phyloP scores from a whole-genome alignment of 805 yeast species.

The Candida takata region DNA sequence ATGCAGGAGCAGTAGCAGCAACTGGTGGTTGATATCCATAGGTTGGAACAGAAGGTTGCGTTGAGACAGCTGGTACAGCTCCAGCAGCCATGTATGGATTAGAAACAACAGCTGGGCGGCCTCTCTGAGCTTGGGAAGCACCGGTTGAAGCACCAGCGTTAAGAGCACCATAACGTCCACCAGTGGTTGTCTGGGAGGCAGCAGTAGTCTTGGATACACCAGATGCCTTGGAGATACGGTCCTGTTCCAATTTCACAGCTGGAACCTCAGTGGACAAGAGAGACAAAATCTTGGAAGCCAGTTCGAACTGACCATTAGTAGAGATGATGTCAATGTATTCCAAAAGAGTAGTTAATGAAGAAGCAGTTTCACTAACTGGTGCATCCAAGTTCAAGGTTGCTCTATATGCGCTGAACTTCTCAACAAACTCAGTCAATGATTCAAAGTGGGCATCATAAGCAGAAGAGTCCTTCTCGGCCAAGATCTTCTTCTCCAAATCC shows the following conservation, averaged over 20 bases:
- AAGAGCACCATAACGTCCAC: slow-evolving; percentile 16
- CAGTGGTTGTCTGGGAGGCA: slow-evolving; percentile 10
- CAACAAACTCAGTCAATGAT: slow-evolving; percentile 75
- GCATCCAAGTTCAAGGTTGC: slow-evolving; percentile 35
- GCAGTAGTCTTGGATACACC: slow-evolving; percentile 25
- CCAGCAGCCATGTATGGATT: slow-evolving; percentile 14
- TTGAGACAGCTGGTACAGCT: slow-evolving; percentile 5
- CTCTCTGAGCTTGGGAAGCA: slow-evolving; percentile 8
- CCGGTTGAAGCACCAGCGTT: slow-evolving; percentile 4
- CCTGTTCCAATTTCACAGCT: slow-evolving; percentile 66
- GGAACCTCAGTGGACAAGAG: slow-evolving; percentile 70
- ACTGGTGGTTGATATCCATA: slow-evolving; percentile 14
- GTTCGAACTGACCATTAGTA: slow-evolving; percentile 73
- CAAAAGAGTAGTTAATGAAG: slow-evolving; percentile 45
- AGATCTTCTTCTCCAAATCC: slow-evolving; percentile 35
- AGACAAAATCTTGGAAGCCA: slow-evolving; percentile 65
- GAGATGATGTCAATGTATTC: slow-evolving; percentile 81
- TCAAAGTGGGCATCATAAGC: slow-evolving; percentile 80
- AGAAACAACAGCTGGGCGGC: slow-evolving; percentile 7
- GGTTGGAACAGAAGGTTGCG: slow-evolving; percentile 5
- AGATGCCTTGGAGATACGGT: slow-evolving; percentile 68
- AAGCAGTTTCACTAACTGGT: slow-evolving; percentile 21
- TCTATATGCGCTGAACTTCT: slow-evolving; percentile 73
- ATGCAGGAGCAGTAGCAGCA: slow-evolving; percentile 2
- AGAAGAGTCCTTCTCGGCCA: slow-evolving; percentile 36